Percentiles rank a stretch among this genome's conserved stretches.
These are phyloP conservation scores for Globisporangium parvum DNA, from an alignment of 352 stramenopile genomes.

Conservation along the genomic window DNA sequence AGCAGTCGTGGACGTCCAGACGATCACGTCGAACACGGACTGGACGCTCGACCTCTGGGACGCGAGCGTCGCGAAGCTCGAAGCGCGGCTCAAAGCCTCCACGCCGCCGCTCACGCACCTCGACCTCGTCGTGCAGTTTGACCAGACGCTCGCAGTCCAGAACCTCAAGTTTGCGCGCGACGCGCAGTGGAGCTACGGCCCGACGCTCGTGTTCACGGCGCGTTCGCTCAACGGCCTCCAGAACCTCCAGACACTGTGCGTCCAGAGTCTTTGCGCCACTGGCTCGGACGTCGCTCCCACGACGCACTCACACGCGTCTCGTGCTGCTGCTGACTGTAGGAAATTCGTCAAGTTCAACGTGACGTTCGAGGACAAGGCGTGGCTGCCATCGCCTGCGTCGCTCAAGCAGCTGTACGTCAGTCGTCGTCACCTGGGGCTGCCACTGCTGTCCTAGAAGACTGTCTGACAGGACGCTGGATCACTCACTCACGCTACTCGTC, in stretches of 20 bases:
- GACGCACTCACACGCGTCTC: neutral
- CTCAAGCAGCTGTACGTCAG: conserved; percentile 40
- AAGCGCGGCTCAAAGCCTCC: conserved; percentile 9
- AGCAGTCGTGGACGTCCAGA: conserved; percentile 13
- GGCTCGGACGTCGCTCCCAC: neutral
- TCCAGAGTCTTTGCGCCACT: neutral
- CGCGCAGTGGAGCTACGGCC: conserved; percentile 13
- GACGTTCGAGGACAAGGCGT: conserved; percentile 26
- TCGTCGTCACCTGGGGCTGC: no score
- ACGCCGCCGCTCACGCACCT: conserved; percentile 24
- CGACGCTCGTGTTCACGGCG: conserved; percentile 14
- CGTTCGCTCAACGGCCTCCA: conserved; percentile 19
- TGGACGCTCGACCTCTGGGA: conserved; percentile 34
- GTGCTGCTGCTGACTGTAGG: neutral
- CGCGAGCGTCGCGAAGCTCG: conserved; percentile 13
- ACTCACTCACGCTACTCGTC: neutral
- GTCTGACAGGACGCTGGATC: no score
- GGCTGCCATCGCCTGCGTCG: conserved; percentile 22
- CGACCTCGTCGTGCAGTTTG: conserved; percentile 8
- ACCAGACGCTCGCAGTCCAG: conserved; percentile 1
- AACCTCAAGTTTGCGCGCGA: conserved; percentile 9
- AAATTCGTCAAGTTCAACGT: conserved; percentile 35
- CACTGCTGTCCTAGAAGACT: neutral
- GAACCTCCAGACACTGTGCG: conserved; percentile 23
- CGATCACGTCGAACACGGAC: conserved; percentile 12